Evolutionary conservation across 164 flowering plant genomes (phyloP), one percentile per base, ranked within the genome.

Genomic region (Berberis thunbergii): DNA sequence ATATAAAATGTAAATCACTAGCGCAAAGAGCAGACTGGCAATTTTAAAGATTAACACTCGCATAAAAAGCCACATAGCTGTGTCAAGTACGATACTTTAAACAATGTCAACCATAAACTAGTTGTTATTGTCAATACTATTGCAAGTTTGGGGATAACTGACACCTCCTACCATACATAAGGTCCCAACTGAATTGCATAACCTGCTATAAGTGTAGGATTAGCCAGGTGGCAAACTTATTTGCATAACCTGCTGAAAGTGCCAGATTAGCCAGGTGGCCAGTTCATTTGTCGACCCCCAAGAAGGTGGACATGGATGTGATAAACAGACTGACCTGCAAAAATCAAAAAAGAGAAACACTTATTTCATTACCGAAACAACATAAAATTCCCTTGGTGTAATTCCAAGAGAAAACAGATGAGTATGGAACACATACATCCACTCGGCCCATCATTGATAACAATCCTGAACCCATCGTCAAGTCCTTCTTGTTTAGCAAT

Each of bases 401-500:
- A 46, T 38, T 6, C 10, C 4, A 26, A 13, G 43, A 40, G 6
- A 12, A 46, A 57, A 41, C 13, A 57, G 7, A n/a, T 3, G 26
- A 43, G 41, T 41, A 56, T 45, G 66, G 54, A 62, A 45, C 65
- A 79, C 86, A 9, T 41, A 91, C 97, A 83, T 83, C 89, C 99
- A 44, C 41, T 70, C 6, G 97, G 99, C 6, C 99, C 99, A 75
- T 94, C 99, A 65, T 94, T 94, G 54, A 94, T 94, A 64, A 94
- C 99, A 74, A 91, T 55, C 70, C 96, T 80, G 79, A 75, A 94
- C 54, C 97, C 99, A 52, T 91, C 88, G 1, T 79, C 84, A 39
- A 94, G 94, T n/a, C 97, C 97, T 83, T 94, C 97, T 73, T 87
- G 96, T 65, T 91, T 86, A 40, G 97, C 99, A 13, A 94, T 65